phyloP scores from a whole-genome alignment of 1,139 yeast species.

The Yamadazyma mexicana region DNA sequence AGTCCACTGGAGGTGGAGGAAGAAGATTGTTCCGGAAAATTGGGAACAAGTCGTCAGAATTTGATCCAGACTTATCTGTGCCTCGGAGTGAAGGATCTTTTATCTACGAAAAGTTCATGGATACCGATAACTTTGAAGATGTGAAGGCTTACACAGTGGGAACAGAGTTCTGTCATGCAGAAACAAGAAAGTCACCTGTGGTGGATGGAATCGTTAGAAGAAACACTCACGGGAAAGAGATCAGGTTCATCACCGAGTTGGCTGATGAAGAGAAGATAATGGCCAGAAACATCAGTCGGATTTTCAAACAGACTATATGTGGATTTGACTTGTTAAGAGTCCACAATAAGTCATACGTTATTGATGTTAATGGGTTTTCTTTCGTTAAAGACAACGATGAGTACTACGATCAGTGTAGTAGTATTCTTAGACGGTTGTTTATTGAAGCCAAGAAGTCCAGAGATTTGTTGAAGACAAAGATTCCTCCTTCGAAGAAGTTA shows the following conservation, averaged over 20 bases:
- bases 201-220: slow-evolving; percentile 98
- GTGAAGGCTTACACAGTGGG: slow-evolving; percentile 99
- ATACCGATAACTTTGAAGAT: slow-evolving; percentile 96
- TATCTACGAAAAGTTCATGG: slow-evolving; percentile 94
- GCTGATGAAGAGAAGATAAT: slow-evolving; percentile 71
- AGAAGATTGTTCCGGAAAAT: slow-evolving; percentile 90
- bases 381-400: slow-evolving; percentile 90
- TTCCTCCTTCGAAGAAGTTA: slow-evolving; percentile 38
- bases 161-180: slow-evolving; percentile 88
- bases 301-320: slow-evolving; percentile 94
- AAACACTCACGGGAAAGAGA: slow-evolving; percentile 96
- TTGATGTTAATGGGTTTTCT: slow-evolving; percentile 97
- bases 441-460: slow-evolving; percentile 52
- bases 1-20: slow-evolving; percentile 95
- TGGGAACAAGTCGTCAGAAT: slow-evolving; percentile 96
- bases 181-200: slow-evolving; percentile 96
- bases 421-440: slow-evolving; percentile 74
- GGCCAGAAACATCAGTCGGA: slow-evolving; percentile 73
- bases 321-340: slow-evolving; percentile 95
- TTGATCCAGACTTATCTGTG: slow-evolving; percentile 70
- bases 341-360: slow-evolving; percentile 84
- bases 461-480: slow-evolving; percentile 39
- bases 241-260: slow-evolving; percentile 82
- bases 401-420: slow-evolving; percentile 83
- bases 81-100: slow-evolving; percentile 92